Evolutionary conservation across 345 rosid species (phyloP), one percentile per base, ranked within the genome.

Genomic region (Angophora floribunda): DNA sequence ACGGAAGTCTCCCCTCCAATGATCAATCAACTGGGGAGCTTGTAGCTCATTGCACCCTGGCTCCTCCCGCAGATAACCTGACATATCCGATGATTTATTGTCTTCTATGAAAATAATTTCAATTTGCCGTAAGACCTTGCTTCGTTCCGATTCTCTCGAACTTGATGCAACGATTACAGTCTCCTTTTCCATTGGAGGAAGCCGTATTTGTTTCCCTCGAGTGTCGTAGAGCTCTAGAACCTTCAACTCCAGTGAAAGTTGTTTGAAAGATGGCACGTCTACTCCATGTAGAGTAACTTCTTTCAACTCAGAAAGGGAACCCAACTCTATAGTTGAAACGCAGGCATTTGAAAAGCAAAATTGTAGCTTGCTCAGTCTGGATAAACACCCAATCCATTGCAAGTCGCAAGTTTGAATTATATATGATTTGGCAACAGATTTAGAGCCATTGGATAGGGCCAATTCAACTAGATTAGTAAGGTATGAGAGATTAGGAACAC

Each of bases 201-300:
- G 61, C 61, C 7, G 28, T 55, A 21, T 26, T 55, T 55, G 2
- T 55, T 3, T 21, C 26, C 59, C 26, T 7, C 26, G 0, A 55
- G 12, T 8, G 22, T 21, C 11, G 11, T 55, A 21, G 5, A 55
- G 61, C 28, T 3, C 0, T 55, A 55, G 21, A 55, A 8, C 61
- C 0, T 3, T 55, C 28, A 55, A 55, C 0, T 7, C 21, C 21
- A 26, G 7, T n/a, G n/a, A n/a, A 0, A 21, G 22, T 0, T 55
- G 61, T 55, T 21, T 8, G 61, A 55, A 55, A 21, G 28, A 0
- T 21, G 28, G 61, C 26, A 55, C 19, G 12, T 21, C 61, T 8
- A 0, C 1, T 55, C 61, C 61, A 0, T 4, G 0, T 55, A 55
- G 12, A 55, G 2, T 55, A 55, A 55, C 26, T 55, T 55, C 61